Evolutionary conservation across 2,329 filamentous ascomycete species (phyloP), one percentile per base, ranked within the genome.

Genomic region (Trichoderma guizhouense): DNA sequence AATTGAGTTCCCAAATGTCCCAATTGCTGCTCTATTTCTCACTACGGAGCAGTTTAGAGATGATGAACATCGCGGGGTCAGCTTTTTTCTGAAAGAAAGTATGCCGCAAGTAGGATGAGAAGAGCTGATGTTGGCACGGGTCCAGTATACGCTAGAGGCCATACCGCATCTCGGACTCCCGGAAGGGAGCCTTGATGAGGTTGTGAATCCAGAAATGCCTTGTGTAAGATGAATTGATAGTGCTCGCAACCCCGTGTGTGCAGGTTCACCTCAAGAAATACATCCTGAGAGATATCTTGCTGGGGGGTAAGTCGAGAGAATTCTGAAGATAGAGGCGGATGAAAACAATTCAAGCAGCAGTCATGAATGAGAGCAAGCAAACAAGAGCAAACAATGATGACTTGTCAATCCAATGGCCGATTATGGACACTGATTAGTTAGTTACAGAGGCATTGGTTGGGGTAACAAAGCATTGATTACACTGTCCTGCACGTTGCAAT

Each of bases 41-140:
- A 24, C 26, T 11, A 58, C 12, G 60, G 24, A 64, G 4, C 47
- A 21, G n/a, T n/a, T 57, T 5, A 28, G 57, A 34, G 21, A 18
- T 12, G 60, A 57, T 21, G 26, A 28, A 12, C 47, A 63, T 18
- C 24, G 68, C 8, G 34, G 21, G 26, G 58, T 32, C 60, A 57
- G 21, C 4, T 8, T 64, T 24, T 34, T 39, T 0, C 36, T 58
- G 3, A 43, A 32, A 32, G 39, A 32, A 9, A 60, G 36, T 3
- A 76, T 39, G 43, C 71, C 77, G 57, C 76, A 73, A 69, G 76
- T 74, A 74, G 76, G 77, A 65, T 76, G 74, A 63, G 74, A 75
- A n/a, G 75, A 82, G 77, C 81, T 83, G 75, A 81, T 84, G 80
- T 79, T 82, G 74, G 80, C 78, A 75, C 78, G 78, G 73, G 73